Evolutionary conservation across 108 stramenopile genomes (phyloP).

Genomic region (Conticribra guillardii): DNA sequence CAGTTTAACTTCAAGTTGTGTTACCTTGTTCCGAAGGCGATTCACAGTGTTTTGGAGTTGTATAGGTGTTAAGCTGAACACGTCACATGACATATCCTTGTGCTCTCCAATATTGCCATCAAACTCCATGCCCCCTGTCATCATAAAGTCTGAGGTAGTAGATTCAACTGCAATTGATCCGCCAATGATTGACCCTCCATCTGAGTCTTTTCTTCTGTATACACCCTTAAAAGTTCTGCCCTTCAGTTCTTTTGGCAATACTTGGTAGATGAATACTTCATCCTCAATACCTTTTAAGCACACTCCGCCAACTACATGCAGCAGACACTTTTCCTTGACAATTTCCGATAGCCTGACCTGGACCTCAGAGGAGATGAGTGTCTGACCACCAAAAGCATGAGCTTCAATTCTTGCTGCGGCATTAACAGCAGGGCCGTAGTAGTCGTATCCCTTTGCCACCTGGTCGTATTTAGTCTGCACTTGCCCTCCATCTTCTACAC

Average conservation of each 20-base stretch:
- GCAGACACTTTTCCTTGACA: neutral
- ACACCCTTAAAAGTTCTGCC: conserved; percentile 26
- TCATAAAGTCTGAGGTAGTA: neutral
- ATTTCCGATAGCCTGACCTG: neutral
- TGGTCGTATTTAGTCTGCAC: conserved; percentile 20
- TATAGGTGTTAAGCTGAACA: conserved; percentile 27
- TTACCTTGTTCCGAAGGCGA: conserved; percentile 15
- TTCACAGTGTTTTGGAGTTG: conserved; percentile 14
- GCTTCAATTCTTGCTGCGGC: conserved; percentile 27
- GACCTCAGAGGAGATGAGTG: conserved; percentile 13
- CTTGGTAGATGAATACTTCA: conserved; percentile 1
- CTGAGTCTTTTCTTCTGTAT: conserved; percentile 6
- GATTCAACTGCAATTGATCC: neutral
- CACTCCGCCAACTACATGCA: conserved; percentile 6
- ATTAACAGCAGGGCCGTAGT: conserved; percentile 30
- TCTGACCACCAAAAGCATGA: conserved; percentile 30
- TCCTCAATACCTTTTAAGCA: conserved; percentile 13
- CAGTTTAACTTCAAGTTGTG: neutral
- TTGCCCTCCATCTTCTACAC: conserved; percentile 3
- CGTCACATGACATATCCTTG: conserved; percentile 10
- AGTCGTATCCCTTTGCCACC: conserved; percentile 34
- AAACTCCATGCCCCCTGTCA: neutral
- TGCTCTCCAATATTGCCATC: neutral
- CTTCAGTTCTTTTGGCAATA: conserved; percentile 7
- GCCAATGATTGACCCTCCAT: neutral